Evolutionary conservation across 352 stramenopile species (phyloP), one percentile per base, ranked within the genome.

Genomic region (Globisporangium cederbergense): DNA sequence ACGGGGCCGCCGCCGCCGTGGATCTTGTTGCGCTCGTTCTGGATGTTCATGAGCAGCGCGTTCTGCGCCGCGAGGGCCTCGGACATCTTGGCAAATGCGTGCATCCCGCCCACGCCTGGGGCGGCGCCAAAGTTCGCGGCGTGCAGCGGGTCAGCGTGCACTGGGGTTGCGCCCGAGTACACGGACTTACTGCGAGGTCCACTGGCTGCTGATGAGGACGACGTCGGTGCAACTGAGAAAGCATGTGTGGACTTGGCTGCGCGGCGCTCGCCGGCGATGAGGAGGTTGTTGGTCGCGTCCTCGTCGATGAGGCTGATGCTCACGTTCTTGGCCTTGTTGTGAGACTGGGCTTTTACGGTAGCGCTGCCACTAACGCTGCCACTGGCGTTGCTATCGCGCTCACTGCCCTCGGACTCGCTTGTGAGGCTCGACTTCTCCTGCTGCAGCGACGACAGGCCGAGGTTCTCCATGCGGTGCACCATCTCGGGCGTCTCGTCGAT

Each of bases 31-130:
- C 57, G 42, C 57, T 62, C 57, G 28, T 42, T 20, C 16, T 42
- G 28, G 25, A 55, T 52, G 25, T 30, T 55, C 42, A 30, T 45
- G 57, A 52, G 53, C 28, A 42, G 28, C 30, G 57, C 34, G 57
- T 52, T 62, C 30, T 62, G 57, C 43, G 43, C 57, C 13, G 57
- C 57, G 16, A 62, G 43, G 8, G 57, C 49, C 13, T 62, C 43
- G 9, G 57, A 53, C 57, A 62, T 62, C 28, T 46, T 55, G 16
- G 45, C 43, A 14, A 62, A 62, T n/a, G 57, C 28, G 4, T 45
- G 42, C 8, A 22, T 46, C 13, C 47, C 46, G 9, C 1, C 47
- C 9, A 7, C 22, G 6, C 8, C 49, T 36, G 49, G 49, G 11
- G 49, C 34, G 34, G 34, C 36, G 36, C 36, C 36, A 42, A 13